Conservation (phyloP, 768 basidiomycete species). For the Mycena venus region DNA sequence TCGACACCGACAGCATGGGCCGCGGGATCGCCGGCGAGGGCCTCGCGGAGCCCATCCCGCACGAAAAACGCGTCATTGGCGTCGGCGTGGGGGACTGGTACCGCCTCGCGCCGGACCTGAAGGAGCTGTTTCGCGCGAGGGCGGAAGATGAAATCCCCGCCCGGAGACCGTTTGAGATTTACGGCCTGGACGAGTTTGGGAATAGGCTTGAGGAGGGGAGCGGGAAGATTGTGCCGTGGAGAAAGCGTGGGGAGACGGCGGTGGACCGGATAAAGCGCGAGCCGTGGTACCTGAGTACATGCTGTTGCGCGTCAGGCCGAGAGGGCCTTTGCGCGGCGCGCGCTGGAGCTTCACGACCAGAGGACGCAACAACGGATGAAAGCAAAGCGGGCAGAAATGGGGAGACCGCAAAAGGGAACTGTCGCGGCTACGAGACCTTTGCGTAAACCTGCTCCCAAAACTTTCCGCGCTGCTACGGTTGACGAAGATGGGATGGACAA, state of each 20-base stretch:
- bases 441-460: too few relatives aligned
- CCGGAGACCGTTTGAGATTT: not conserved
- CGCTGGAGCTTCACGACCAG: not conserved
- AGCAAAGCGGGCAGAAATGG: too few relatives aligned
- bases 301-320: not conserved
- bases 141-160: not conserved
- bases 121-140: not conserved
- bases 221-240: slow-evolving; percentile 15
- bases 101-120: not conserved
- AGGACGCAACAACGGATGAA: too few relatives aligned
- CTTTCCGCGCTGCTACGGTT: not conserved
- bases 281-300: slow-evolving; percentile 14
- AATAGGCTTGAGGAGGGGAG: not conserved
- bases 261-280: not conserved
- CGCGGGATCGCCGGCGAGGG: slow-evolving; percentile 54
- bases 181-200: slow-evolving; percentile 17
- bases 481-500: not conserved
- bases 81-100: slow-evolving; percentile 44
- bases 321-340: not conserved
- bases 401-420: too few relatives aligned
- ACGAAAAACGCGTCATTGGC: slow-evolving; percentile 46
- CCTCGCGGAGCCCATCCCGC: slow-evolving; percentile 45
- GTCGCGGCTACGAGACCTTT: too few relatives aligned
- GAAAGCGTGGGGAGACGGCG: not conserved
- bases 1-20: slow-evolving; percentile 44